Conservation (phyloP, 2,329 filamentous ascomycete species). For the Lithohypha guttulata region DNA sequence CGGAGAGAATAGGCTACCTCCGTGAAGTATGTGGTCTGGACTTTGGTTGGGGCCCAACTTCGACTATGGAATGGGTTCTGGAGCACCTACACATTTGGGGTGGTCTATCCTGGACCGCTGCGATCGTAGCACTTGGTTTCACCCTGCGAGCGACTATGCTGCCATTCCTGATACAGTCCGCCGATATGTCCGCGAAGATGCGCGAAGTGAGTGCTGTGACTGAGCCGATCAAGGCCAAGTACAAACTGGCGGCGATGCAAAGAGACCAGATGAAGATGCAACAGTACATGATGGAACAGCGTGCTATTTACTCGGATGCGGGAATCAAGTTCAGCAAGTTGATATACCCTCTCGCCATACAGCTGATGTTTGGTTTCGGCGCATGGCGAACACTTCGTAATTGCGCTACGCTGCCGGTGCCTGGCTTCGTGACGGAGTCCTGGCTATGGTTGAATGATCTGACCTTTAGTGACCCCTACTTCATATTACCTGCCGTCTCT, state of each 20-base stretch:
- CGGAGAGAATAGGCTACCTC: slow-evolving; percentile 72
- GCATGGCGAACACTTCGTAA: slow-evolving; percentile 65
- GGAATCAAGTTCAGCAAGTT: slow-evolving; percentile 45
- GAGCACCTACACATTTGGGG: slow-evolving; percentile 71
- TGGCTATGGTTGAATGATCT: slow-evolving; percentile 71
- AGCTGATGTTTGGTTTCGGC: slow-evolving; percentile 65
- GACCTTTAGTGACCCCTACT: slow-evolving; percentile 64
- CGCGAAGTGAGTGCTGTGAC: slow-evolving; percentile 48
- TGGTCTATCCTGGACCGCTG: slow-evolving; percentile 72
- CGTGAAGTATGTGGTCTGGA: slow-evolving; percentile 66
- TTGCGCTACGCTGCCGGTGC: slow-evolving; percentile 71
- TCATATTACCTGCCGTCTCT: slow-evolving; percentile 56
- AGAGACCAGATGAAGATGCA: slow-evolving; percentile 41
- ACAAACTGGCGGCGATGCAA: slow-evolving; percentile 35
- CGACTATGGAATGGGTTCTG: slow-evolving; percentile 60
- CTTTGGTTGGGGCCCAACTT: slow-evolving; percentile 71
- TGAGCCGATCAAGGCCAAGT: slow-evolving; percentile 46
- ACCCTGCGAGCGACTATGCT: slow-evolving; percentile 58
- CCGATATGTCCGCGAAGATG: slow-evolving; percentile 53
- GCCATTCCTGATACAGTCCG: slow-evolving; percentile 48
- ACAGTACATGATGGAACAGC: slow-evolving; percentile 39
- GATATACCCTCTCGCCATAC: slow-evolving; percentile 46
- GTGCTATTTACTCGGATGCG: slow-evolving; percentile 40
- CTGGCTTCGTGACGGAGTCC: slow-evolving; percentile 60
- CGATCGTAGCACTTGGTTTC: slow-evolving; percentile 57